Percentiles rank a stretch among this genome's conserved stretches.
phyloP scores from a whole-genome alignment of 495 filamentous ascomycete species.

The Annulohypoxylon moriforme region DNA sequence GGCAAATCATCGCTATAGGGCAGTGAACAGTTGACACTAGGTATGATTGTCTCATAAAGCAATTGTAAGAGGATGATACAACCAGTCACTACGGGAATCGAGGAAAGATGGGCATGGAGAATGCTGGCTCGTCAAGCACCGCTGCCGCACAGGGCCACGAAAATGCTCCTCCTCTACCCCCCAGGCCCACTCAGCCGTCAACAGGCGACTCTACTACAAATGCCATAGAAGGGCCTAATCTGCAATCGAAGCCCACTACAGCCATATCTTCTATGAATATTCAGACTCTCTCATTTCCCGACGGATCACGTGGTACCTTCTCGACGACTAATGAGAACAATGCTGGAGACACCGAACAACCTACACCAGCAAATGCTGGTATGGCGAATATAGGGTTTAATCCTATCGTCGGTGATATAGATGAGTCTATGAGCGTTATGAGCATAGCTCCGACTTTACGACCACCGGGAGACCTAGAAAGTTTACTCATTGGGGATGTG shows the following conservation, averaged over 20 bases:
- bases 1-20: conserved; percentile 4
- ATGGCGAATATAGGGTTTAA: conserved; percentile 46
- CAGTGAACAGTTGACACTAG: neutral
- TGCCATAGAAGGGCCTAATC: conserved; percentile 48
- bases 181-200: conserved; percentile 61
- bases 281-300: conserved; percentile 75
- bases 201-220: conserved; percentile 9
- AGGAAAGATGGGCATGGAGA: conserved; percentile 43
- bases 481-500: conserved; percentile 78
- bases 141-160: conserved; percentile 49
- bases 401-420: conserved; percentile 61
- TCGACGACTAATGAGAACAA: conserved; percentile 59
- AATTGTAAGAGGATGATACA: conserved; percentile 40
- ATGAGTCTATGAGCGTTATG: conserved; percentile 83
- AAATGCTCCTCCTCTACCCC: conserved; percentile 73
- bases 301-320: conserved; percentile 70
- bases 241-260: conserved; percentile 83
- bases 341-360: conserved; percentile 33
- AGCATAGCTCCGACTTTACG: conserved; percentile 83
- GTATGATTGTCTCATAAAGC: neutral
- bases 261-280: conserved; percentile 83
- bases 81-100: conserved; percentile 4
- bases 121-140: conserved; percentile 38
- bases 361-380: conserved; percentile 50
- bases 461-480: conserved; percentile 79